phyloP scores from a whole-genome alignment of 73 alveolate genomes.

The Effrenium voratum region DNA sequence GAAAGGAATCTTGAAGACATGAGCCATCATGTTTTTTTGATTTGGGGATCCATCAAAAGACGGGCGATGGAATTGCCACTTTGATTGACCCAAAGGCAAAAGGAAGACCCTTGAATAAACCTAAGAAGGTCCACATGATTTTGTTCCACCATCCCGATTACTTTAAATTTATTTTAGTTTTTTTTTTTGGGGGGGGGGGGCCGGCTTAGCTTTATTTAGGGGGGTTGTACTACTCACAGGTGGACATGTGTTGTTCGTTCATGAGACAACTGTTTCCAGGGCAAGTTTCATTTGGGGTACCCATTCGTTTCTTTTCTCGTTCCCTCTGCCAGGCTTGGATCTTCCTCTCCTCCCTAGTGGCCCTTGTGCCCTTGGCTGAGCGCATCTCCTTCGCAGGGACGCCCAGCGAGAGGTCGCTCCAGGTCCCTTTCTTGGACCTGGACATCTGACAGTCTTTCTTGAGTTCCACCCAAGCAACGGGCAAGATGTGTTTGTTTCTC shows the following conservation, averaged over 20 bases:
- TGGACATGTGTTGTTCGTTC: neutral
- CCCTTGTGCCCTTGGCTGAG: conserved; percentile 55
- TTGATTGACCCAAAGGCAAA: too few species aligned
- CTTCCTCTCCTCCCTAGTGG: conserved; percentile 43
- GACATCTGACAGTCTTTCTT: too few species aligned
- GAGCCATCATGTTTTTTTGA: too few species aligned
- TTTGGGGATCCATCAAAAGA: too few species aligned
- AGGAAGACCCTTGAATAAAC: too few species aligned
- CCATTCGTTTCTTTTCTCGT: neutral
- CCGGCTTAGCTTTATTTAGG: neutral
- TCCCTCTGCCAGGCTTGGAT: conserved; percentile 20
- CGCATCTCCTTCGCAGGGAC: conserved; percentile 43
- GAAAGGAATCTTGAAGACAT: too few species aligned
- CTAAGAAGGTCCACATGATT: too few species aligned
- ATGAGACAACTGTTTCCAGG: neutral
- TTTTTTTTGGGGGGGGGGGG: neutral
- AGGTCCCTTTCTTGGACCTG: neutral
- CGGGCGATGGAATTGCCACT: too few species aligned
- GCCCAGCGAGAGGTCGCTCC: neutral
- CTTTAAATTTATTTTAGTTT: too few species aligned
- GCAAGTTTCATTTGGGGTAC: neutral
- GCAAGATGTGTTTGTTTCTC: too few species aligned
- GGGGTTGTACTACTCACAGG: neutral
- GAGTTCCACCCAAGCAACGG: too few species aligned
- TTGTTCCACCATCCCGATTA: neutral